phyloP scores from a whole-genome alignment of 345 rosid species.

The Dipteronia sinensis region DNA sequence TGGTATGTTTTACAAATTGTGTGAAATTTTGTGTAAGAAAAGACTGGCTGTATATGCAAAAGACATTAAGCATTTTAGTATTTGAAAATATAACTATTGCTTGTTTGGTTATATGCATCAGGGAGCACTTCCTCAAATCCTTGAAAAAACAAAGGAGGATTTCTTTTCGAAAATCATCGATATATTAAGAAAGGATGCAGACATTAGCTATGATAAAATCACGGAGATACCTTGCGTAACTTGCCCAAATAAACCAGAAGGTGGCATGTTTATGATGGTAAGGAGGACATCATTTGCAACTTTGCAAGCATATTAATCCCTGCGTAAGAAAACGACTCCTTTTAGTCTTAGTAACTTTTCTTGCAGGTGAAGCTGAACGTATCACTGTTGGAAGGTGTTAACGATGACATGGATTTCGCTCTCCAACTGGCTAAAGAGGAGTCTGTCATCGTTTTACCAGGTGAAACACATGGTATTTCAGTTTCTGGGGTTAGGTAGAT shows the following conservation, averaged over 20 bases:
- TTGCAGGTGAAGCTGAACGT: slow-evolving; percentile 60
- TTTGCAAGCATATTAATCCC: background rate
- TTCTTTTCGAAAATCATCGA: slow-evolving; percentile 54
- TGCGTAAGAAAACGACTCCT: background rate
- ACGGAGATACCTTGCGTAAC: slow-evolving; percentile 62
- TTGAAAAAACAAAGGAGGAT: slow-evolving; percentile 60
- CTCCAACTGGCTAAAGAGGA: slow-evolving; percentile 67
- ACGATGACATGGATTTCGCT: slow-evolving; percentile 68
- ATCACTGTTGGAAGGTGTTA: slow-evolving; percentile 55
- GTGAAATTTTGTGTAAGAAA: background rate
- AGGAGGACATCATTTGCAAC: background rate
- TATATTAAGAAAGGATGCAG: slow-evolving; percentile 53
- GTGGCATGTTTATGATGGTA: slow-evolving; percentile 73
- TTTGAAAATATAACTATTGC: background rate
- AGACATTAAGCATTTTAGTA: background rate
- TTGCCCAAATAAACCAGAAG: slow-evolving; percentile 65
- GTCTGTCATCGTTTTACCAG: slow-evolving; percentile 71
- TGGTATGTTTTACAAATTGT: too few species aligned
- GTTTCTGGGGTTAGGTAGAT: too few species aligned
- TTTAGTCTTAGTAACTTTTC: background rate
- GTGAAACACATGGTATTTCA: slow-evolving; percentile 26
- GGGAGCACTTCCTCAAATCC: slow-evolving; percentile 72
- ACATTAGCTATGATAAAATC: slow-evolving; percentile 46
- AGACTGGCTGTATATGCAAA: background rate
- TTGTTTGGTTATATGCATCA: slow-evolving; percentile 23